Percentiles rank a stretch among this genome's conserved stretches.
These are phyloP conservation scores for Tricharina praecox DNA, from an alignment of 495 filamentous ascomycete genomes.

Conservation along the genomic window DNA sequence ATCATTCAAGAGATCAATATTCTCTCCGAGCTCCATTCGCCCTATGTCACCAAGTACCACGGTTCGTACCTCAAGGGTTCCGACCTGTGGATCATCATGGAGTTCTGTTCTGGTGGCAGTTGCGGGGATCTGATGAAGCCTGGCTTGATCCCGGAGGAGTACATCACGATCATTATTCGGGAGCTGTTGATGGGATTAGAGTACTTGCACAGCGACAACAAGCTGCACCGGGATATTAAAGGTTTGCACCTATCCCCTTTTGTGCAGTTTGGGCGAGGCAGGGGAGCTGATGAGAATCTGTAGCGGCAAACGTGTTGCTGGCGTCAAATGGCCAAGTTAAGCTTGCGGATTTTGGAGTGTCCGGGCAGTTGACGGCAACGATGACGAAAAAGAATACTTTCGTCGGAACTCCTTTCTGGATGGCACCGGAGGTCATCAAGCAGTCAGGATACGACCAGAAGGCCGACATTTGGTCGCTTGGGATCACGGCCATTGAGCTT, in stretches of 20 bases:
- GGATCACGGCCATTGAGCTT: conserved; percentile 90
- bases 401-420: conserved; percentile 98
- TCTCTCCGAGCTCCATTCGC: conserved; percentile 80
- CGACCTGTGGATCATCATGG: conserved; percentile 99
- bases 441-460: conserved; percentile 94
- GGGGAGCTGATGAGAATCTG: conserved; percentile 1
- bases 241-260: conserved; percentile 5
- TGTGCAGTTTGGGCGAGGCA: too few relatives aligned
- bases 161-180: conserved; percentile 87
- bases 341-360: conserved; percentile 93
- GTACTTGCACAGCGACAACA: conserved; percentile 85
- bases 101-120: conserved; percentile 84
- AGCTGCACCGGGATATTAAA: conserved; percentile 95
- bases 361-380: conserved; percentile 89
- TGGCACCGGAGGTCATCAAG: conserved; percentile 97
- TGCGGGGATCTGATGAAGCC: conserved; percentile 92
- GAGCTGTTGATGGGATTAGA: conserved; percentile 80
- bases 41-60: conserved; percentile 90
- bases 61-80: conserved; percentile 84
- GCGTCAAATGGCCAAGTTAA: conserved; percentile 84
- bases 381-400: conserved; percentile 97
- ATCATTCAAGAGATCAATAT: conserved; percentile 97
- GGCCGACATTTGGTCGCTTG: conserved; percentile 94
- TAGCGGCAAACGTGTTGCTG: conserved; percentile 74
- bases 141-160: conserved; percentile 72